A percentile compares a stretch with the other conserved stretches of the same genome.
phyloP scores from a whole-genome alignment of 257 asterid genomes.

The Capsicum rhomboideum region DNA sequence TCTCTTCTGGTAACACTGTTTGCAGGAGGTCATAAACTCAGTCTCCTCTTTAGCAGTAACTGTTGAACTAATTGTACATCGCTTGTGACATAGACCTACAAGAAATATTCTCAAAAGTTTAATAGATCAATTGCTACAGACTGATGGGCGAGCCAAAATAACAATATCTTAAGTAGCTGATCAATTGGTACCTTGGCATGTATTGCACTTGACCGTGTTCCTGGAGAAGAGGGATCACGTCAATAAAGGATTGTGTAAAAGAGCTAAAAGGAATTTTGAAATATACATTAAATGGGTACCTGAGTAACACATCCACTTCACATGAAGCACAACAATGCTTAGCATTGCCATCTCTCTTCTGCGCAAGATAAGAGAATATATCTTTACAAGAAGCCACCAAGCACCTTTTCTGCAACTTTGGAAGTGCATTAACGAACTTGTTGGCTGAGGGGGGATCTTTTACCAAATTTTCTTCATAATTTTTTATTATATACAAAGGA shows the following conservation, averaged over 20 bases:
- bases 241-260: constrained; percentile 10
- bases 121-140: neutral
- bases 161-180: neutral
- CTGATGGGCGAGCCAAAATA: neutral
- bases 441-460: constrained; percentile 9
- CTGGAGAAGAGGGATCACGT: constrained; percentile 30
- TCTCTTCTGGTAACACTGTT: constrained; percentile 40
- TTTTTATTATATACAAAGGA: constrained; percentile 70
- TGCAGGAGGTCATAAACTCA: constrained; percentile 42
- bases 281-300: constrained; percentile 35
- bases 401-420: constrained; percentile 31
- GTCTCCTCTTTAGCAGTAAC: constrained; percentile 24
- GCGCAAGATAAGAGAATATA: constrained; percentile 41
- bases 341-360: constrained; percentile 42
- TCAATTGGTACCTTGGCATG: constrained; percentile 58
- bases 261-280: neutral
- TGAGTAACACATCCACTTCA: constrained; percentile 35
- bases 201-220: constrained; percentile 55
- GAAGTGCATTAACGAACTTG: constrained; percentile 24
- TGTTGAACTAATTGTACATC: constrained; percentile 48
- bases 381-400: constrained; percentile 42
- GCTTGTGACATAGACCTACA: constrained; percentile 67
- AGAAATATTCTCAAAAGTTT: neutral
- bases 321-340: constrained; percentile 46
- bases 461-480: constrained; percentile 48